Conservation (phyloP, 2,329 filamentous ascomycete species). For the Fonsecaea pedrosoi region DNA sequence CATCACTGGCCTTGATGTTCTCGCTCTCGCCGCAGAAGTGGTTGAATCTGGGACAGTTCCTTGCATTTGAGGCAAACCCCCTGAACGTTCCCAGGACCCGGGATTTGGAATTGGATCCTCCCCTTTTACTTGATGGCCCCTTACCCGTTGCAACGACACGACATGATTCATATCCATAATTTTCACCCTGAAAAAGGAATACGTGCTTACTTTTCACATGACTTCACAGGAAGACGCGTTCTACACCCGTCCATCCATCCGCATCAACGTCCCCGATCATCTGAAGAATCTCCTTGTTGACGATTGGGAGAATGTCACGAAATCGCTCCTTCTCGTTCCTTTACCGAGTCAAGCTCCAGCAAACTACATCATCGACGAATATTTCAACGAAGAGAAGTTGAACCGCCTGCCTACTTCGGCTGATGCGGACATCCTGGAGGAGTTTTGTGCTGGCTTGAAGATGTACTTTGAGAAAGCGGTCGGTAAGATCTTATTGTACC, state of each 20-base stretch:
- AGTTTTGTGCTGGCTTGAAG: conserved; percentile 82
- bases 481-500: conserved; percentile 88
- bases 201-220: conserved; percentile 25
- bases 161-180: neutral
- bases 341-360: conserved; percentile 80
- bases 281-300: conserved; percentile 93
- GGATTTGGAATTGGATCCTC: neutral
- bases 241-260: conserved; percentile 81
- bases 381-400: conserved; percentile 71
- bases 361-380: conserved; percentile 78
- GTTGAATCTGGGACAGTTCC: conserved; percentile 1
- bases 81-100: neutral
- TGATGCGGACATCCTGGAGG: conserved; percentile 84
- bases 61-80: neutral
- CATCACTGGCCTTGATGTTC: conserved; percentile 6
- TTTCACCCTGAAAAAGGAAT: conserved; percentile 4
- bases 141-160: neutral
- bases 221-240: conserved; percentile 81
- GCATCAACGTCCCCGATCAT: conserved; percentile 83
- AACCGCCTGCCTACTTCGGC: conserved; percentile 70
- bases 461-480: conserved; percentile 95
- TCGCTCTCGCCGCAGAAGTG: conserved; percentile 14
- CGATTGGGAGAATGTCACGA: conserved; percentile 98
- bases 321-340: conserved; percentile 87
- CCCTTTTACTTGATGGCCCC: neutral